Percentiles rank a stretch among this genome's conserved stretches.
These are phyloP conservation scores for Microbotryum scabiosae DNA, from an alignment of 1,284 basidiomycete species.

Conservation along the genomic window DNA sequence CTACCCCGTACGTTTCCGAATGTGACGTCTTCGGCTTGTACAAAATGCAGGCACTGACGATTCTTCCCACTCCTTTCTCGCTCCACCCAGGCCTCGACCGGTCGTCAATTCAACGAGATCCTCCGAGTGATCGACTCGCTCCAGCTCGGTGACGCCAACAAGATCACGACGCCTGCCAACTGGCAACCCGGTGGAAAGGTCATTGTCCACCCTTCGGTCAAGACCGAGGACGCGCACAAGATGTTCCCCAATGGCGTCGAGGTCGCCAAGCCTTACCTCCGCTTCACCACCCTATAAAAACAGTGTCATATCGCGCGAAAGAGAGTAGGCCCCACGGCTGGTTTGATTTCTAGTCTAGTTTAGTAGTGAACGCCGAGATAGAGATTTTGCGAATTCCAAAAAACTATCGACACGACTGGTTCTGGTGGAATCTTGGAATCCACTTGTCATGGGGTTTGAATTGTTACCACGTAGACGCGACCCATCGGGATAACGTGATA, in stretches of 20 bases:
- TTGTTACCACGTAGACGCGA: too few relatives aligned
- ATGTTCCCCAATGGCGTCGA: constrained; percentile 60
- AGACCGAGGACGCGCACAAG: constrained; percentile 77
- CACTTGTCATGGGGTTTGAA: too few relatives aligned
- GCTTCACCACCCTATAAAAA: constrained; percentile 24
- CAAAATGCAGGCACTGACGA: constrained; percentile 40
- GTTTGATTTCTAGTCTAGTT: too few relatives aligned
- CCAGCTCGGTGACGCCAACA: constrained; percentile 85
- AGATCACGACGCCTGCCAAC: constrained; percentile 62
- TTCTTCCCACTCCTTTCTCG: neutral
- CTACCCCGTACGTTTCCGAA: constrained; percentile 57
- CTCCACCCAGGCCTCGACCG: constrained; percentile 42
- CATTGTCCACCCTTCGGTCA: constrained; percentile 72
- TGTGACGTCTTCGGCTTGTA: constrained; percentile 45
- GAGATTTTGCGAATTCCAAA: too few relatives aligned
- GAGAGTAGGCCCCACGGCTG: neutral
- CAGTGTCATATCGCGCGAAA: neutral
- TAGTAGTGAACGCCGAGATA: too few relatives aligned
- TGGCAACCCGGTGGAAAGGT: constrained; percentile 91
- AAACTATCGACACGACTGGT: too few relatives aligned
- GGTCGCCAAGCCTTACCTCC: constrained; percentile 39
- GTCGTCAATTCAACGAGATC: constrained; percentile 63
- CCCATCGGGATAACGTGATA: too few relatives aligned
- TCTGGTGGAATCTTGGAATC: too few relatives aligned
- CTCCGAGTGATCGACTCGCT: constrained; percentile 76